Evolutionary conservation across 148 eudicot species (phyloP).

Genomic region (Salicornia ramosissima): DNA sequence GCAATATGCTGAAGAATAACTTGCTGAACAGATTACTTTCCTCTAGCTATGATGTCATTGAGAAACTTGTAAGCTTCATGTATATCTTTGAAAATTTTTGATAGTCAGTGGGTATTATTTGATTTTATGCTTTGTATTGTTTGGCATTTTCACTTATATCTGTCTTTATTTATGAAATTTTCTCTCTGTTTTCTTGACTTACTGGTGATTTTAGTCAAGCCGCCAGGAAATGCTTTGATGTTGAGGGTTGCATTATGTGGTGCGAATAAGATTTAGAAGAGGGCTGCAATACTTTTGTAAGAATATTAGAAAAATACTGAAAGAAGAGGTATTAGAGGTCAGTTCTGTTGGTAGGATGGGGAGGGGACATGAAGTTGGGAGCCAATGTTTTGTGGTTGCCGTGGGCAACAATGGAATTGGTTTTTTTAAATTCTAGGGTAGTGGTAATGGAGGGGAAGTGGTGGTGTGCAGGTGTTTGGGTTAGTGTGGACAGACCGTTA

Average conservation of each 20-base stretch:
- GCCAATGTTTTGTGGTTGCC: not conserved
- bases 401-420: not conserved
- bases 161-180: not conserved
- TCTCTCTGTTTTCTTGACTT: not conserved
- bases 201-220: not conserved
- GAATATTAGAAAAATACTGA: not conserved
- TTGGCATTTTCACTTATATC: not conserved
- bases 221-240: not conserved
- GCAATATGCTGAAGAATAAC: slow-evolving; percentile 65
- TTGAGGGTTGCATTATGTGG: too few species aligned
- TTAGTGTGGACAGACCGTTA: not conserved
- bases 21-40: slow-evolving; percentile 68
- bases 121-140: not conserved
- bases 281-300: not conserved
- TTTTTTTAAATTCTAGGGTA: too few species aligned
- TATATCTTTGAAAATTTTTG: not conserved
- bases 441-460: not conserved
- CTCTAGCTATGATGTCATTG: slow-evolving; percentile 66
- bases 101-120: not conserved
- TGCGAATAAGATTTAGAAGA: not conserved
- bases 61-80: slow-evolving; percentile 73
- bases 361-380: not conserved
- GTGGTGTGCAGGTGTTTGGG: not conserved
- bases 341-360: not conserved
- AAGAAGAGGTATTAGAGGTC: not conserved